phyloP scores from a whole-genome alignment of 208 protist genomes.

The Acanthamoeba culbertsoni region DNA sequence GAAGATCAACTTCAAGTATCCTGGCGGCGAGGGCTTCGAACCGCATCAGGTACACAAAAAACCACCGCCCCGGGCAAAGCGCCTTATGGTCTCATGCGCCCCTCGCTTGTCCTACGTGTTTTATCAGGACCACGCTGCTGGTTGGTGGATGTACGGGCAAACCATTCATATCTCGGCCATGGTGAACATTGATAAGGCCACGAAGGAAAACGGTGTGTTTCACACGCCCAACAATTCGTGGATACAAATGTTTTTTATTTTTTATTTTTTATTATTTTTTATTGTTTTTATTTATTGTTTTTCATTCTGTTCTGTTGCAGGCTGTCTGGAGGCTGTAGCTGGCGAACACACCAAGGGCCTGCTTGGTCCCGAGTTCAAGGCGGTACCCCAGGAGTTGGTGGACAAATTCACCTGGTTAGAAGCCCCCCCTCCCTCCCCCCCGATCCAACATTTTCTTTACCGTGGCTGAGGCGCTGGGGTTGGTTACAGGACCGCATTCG shows the following conservation, averaged over 20 bases:
- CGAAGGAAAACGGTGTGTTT: slow-evolving; percentile 3
- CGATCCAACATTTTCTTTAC: background rate
- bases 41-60: slow-evolving; percentile 64
- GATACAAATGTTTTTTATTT: background rate
- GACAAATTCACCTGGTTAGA: slow-evolving; percentile 28
- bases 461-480: background rate
- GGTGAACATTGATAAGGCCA: slow-evolving; percentile 58
- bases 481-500: slow-evolving; percentile 34
- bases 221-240: background rate
- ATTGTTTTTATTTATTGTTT: background rate
- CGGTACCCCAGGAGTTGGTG: slow-evolving; percentile 23
- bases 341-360: slow-evolving; percentile 63
- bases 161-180: slow-evolving; percentile 62
- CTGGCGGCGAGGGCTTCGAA: slow-evolving; percentile 67
- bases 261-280: background rate
- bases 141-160: slow-evolving; percentile 63
- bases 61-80: too few species aligned
- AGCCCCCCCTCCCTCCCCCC: background rate
- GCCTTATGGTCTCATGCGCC: too few species aligned
- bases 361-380: slow-evolving; percentile 52
- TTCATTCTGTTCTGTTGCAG: background rate
- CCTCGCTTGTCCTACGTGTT: background rate
- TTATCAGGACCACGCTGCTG: slow-evolving; percentile 44
- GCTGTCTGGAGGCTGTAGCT: slow-evolving; percentile 59
- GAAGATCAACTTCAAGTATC: slow-evolving; percentile 74